A percentile compares a stretch with the other conserved stretches of the same genome.
These are phyloP conservation scores for Phyllosticta citrichinensis DNA, from an alignment of 2,329 filamentous ascomycete species.

Conservation along the genomic window DNA sequence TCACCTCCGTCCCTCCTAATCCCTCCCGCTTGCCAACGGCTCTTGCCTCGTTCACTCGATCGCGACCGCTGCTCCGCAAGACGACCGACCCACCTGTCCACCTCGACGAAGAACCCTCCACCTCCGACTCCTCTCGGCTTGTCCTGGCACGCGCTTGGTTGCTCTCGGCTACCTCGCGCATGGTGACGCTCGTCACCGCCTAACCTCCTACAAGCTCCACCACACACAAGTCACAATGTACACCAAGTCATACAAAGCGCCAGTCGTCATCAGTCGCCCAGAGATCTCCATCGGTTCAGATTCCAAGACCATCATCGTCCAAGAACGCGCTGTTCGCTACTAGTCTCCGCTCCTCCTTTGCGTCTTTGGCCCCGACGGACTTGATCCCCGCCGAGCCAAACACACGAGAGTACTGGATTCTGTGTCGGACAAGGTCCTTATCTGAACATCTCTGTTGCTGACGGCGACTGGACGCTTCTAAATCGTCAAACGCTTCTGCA, in stretches of 20 bases:
- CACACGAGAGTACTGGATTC: constrained; percentile 22
- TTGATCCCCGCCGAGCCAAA: constrained; percentile 1
- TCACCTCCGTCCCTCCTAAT: constrained; percentile 12
- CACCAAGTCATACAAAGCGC: constrained; percentile 21
- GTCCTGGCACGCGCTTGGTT: background rate
- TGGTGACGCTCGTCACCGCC: constrained; percentile 14
- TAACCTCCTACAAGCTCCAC: constrained; percentile 18
- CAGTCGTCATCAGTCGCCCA: constrained; percentile 36
- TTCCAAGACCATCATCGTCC: constrained; percentile 31
- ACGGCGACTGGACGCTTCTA: constrained; percentile 31
- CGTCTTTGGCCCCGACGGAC: constrained; percentile 5
- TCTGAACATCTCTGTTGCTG: constrained; percentile 33
- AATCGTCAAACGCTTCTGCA: constrained; percentile 5
- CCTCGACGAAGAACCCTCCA: constrained; percentile 13
- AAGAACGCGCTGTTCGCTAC: constrained; percentile 23
- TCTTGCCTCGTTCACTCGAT: constrained; percentile 22
- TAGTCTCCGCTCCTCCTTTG: constrained; percentile 7
- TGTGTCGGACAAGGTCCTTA: constrained; percentile 29
- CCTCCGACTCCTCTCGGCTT: constrained; percentile 7
- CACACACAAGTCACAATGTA: constrained; percentile 25
- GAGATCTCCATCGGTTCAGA: constrained; percentile 25
- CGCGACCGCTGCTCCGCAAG: constrained; percentile 18
- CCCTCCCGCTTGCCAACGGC: constrained; percentile 9
- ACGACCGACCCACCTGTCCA: constrained; percentile 6
- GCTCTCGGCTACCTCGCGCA: constrained; percentile 9